Evolutionary conservation across 1,284 basidiomycete genomes (phyloP).

Genomic region (Cystobasidium sp.): DNA sequence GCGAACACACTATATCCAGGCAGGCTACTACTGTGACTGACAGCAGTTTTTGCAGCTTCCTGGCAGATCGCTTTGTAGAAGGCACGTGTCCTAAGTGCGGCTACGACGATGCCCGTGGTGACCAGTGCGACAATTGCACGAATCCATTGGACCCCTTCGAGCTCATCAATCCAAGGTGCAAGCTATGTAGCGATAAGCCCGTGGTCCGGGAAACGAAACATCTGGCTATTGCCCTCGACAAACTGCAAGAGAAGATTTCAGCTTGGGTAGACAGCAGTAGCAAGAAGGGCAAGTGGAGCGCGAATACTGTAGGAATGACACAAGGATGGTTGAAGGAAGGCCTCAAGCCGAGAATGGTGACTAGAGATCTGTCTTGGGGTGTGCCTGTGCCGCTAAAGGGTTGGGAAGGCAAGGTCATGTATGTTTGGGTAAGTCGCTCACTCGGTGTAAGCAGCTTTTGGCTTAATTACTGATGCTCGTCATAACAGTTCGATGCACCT

Average conservation of each 20-base stretch:
- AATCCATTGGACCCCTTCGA: constrained; percentile 87
- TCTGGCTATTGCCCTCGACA: constrained; percentile 88
- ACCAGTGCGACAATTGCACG: constrained; percentile 96
- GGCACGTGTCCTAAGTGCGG: constrained; percentile 89
- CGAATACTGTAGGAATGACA: constrained; percentile 87
- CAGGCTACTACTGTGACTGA: constrained; percentile 4
- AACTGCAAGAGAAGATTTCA: constrained; percentile 80
- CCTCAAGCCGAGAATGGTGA: constrained; percentile 85
- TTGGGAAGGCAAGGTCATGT: constrained; percentile 94
- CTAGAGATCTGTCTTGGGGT: constrained; percentile 94
- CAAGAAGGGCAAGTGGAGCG: constrained; percentile 85
- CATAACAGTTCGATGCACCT: constrained; percentile 98
- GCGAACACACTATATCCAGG: constrained; percentile 48
- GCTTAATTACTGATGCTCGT: no score
- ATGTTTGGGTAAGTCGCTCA: constrained; percentile 64
- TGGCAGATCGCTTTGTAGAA: constrained; percentile 94
- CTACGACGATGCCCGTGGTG: constrained; percentile 90
- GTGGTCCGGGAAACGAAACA: constrained; percentile 70
- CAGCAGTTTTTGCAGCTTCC: constrained; percentile 65
- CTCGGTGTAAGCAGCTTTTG: no score
- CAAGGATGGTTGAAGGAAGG: constrained; percentile 89
- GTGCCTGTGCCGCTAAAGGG: constrained; percentile 81
- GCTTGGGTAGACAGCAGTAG: constrained; percentile 84
- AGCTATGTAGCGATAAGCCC: constrained; percentile 79
- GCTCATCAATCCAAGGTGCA: constrained; percentile 92